Percentiles rank a stretch among this genome's conserved stretches.
Evolutionary conservation across 2,329 filamentous ascomycete genomes (phyloP).

Genomic region (Botrytis cinerea): DNA sequence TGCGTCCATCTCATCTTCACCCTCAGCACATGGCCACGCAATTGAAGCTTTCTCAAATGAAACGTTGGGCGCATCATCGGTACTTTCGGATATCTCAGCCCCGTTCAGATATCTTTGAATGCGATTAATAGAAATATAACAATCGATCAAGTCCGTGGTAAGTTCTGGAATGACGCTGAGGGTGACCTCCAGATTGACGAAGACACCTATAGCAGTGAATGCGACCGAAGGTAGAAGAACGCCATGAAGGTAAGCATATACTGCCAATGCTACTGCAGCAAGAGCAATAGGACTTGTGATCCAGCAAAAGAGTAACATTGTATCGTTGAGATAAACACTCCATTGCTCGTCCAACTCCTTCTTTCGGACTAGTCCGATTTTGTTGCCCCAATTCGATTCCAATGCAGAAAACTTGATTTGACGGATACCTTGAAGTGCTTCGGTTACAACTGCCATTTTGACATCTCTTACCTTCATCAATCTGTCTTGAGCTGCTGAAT

Average conservation of each 20-base stretch:
- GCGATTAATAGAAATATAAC: slow-evolving; percentile 69
- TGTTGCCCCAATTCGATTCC: slow-evolving; percentile 72
- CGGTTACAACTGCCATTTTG: slow-evolving; percentile 74
- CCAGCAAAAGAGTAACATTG: slow-evolving; percentile 55
- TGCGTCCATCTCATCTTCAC: slow-evolving; percentile 55
- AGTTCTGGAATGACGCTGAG: slow-evolving; percentile 72
- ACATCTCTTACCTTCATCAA: slow-evolving; percentile 76
- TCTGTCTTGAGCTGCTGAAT: slow-evolving; percentile 64
- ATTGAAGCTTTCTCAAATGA: slow-evolving; percentile 68
- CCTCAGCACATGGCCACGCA: slow-evolving; percentile 73
- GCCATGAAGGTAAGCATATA: slow-evolving; percentile 66
- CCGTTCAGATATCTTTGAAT: slow-evolving; percentile 71
- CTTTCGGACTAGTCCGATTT: slow-evolving; percentile 64
- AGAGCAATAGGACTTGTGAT: slow-evolving; percentile 73
- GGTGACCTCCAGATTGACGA: slow-evolving; percentile 71
- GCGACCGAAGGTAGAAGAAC: slow-evolving; percentile 70
- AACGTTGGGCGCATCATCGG: slow-evolving; percentile 59
- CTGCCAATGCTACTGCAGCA: slow-evolving; percentile 68
- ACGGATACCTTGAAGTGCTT: slow-evolving; percentile 75
- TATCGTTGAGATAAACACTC: slow-evolving; percentile 56
- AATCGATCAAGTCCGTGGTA: slow-evolving; percentile 69
- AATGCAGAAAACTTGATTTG: slow-evolving; percentile 84
- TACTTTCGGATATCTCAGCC: slow-evolving; percentile 60
- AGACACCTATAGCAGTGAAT: slow-evolving; percentile 76
- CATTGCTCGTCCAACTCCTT: slow-evolving; percentile 68